Evolutionary conservation across 202 grass and related monocot species (phyloP).

Genomic region (Dendrocalamus latiflorus): DNA sequence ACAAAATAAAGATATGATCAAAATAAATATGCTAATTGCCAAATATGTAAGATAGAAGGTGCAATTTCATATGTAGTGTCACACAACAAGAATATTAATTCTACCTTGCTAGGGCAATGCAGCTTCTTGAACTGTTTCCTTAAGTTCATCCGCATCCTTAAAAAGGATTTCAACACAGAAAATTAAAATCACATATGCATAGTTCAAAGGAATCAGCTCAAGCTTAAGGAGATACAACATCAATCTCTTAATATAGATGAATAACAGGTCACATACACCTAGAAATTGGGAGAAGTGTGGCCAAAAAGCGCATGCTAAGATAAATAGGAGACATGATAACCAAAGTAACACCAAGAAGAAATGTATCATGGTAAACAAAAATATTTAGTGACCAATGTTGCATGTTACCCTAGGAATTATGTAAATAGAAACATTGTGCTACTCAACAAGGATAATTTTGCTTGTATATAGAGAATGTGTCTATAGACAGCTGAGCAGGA

Average conservation of each 20-base stretch:
- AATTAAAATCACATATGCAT: slow-evolving; percentile 4
- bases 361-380: background rate
- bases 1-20: background rate
- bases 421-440: background rate
- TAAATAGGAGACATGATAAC: background rate
- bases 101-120: slow-evolving; percentile 92
- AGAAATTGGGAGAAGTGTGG: background rate
- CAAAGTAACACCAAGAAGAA: background rate
- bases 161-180: slow-evolving; percentile 1
- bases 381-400: background rate
- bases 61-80: background rate
- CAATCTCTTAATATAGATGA: background rate
- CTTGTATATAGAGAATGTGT: background rate
- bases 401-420: background rate
- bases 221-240: background rate
- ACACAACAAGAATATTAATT: background rate
- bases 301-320: background rate
- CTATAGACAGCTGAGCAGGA: background rate
- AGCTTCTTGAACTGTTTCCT: slow-evolving; percentile 80
- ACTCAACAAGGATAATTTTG: background rate
- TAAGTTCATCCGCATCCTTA: slow-evolving; percentile 65
- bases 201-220: background rate
- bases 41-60: background rate
- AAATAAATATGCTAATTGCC: background rate
- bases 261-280: background rate